Base-by-base conservation (phyloP, 148 eudicot genomes). In the Camellia lanceoleosa region DNA sequence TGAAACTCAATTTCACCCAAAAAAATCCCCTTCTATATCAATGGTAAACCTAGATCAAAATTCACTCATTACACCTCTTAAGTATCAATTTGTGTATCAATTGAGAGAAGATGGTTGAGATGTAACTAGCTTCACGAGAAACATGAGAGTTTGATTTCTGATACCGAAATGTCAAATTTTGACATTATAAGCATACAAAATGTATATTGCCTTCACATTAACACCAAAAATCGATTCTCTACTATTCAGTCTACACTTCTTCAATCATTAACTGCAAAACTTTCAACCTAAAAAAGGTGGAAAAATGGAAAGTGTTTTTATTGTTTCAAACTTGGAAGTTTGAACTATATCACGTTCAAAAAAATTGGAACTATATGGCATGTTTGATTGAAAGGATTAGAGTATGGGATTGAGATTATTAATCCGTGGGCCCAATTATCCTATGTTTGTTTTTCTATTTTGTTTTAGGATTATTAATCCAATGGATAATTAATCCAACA, bases 141-240 rank as follows among this genome's bases (percentile, higher is more conserved):
- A 30, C 38, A 30, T 30, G 38, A 15, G 62, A 52, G 38, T 30
- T 56, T 65, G 30, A 78, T 4, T 66, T 54, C 19, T 54, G 52
- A 54, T 23, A 15, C 61, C 23, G 30, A 56, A 74, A 30, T 67
- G 52, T 42, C 80, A 68, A 54, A 68, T 54, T 54, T n/a, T 68
- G 61, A 52, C 73, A n/a, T 78, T 54, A 78, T 16, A 58, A 6
- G 38, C 74, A 41, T 0, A 52, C 61, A 77, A 47, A 30, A 16
- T 68, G 14, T 38, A 42, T 55, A 68, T 78, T 59, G 66, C 20
- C 9, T 69, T 58, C 75, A 69, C 55, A 69, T 13, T 56, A 58
- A 55, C 19, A 78, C 18, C 74, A 74, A n/a, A 52, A n/a, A 30
- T 68, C 38, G 61, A 59, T 78, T 78, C 23, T 20, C 20, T 77